A percentile compares a stretch with the other conserved stretches of the same genome.
Evolutionary conservation across 2,329 filamentous ascomycete species (phyloP).

Genomic region (Cercospora janseana): DNA sequence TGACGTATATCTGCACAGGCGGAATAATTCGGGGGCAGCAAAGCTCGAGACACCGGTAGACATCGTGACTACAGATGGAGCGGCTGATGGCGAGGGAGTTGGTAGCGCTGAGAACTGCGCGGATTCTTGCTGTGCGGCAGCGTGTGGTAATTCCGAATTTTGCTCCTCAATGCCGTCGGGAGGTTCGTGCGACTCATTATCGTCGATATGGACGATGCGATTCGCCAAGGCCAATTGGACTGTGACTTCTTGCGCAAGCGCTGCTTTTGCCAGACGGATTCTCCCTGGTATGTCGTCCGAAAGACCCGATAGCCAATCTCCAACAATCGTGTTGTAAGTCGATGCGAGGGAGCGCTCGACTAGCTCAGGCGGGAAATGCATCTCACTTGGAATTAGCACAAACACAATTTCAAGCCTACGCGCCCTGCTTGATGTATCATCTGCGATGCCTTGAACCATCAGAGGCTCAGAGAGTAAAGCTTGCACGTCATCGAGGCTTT

Average conservation of each 20-base stretch:
- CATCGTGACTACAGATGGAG: slow-evolving; percentile 33
- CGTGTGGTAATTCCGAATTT: not conserved
- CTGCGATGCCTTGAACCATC: not conserved
- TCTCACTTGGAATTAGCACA: not conserved
- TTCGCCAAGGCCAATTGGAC: slow-evolving; percentile 42
- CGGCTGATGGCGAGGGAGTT: slow-evolving; percentile 35
- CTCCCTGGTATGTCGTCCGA: slow-evolving; percentile 27
- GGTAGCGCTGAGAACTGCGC: slow-evolving; percentile 27
- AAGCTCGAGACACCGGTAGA: slow-evolving; percentile 30
- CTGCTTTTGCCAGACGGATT: slow-evolving; percentile 35
- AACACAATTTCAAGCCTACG: not conserved
- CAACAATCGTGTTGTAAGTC: slow-evolving; percentile 29
- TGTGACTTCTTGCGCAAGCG: slow-evolving; percentile 33
- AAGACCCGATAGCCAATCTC: slow-evolving; percentile 30
- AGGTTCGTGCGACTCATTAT: not conserved
- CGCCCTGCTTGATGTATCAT: not conserved
- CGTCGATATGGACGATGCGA: slow-evolving; percentile 19
- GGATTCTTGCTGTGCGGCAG: no score
- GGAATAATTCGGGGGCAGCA: slow-evolving; percentile 32
- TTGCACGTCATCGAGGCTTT: not conserved
- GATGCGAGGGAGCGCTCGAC: slow-evolving; percentile 3
- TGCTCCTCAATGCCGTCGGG: not conserved
- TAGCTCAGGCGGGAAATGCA: slow-evolving; percentile 2
- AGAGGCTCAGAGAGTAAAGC: not conserved
- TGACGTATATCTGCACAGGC: slow-evolving; percentile 41